These are phyloP conservation scores for Xerocomellus dryophilus DNA, from an alignment of 768 basidiomycete genomes.

Conservation along the genomic window DNA sequence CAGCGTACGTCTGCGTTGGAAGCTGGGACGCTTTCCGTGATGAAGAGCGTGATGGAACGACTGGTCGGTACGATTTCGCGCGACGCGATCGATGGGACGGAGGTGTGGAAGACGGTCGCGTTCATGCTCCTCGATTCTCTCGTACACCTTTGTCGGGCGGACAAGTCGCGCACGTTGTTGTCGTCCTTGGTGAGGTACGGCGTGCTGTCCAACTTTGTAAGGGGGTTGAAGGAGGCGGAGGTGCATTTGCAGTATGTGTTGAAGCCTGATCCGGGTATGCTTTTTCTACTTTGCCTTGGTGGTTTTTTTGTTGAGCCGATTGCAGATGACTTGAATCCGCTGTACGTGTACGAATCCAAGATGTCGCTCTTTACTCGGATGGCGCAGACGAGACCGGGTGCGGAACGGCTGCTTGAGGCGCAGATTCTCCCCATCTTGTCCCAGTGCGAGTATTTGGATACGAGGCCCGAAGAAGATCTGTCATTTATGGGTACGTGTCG, in stretches of 20 bases:
- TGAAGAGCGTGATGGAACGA: conserved; percentile 70
- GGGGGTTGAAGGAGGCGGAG: conserved; percentile 82
- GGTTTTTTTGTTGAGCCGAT: neutral
- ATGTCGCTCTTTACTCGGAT: conserved; percentile 86
- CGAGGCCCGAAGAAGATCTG: conserved; percentile 79
- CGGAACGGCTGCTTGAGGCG: conserved; percentile 78
- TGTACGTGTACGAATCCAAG: conserved; percentile 95
- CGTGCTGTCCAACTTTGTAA: conserved; percentile 76
- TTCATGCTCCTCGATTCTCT: conserved; percentile 87
- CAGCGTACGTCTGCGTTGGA: conserved; percentile 45
- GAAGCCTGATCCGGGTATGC: conserved; percentile 85
- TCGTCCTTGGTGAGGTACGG: conserved; percentile 66
- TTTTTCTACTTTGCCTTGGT: neutral
- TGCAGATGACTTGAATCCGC: conserved; percentile 80
- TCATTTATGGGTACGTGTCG: conserved; percentile 66
- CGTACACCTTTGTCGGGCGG: conserved; percentile 63
- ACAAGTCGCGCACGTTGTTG: conserved; percentile 65
- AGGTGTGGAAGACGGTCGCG: conserved; percentile 96
- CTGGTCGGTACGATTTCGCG: conserved; percentile 70
- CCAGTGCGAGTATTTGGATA: conserved; percentile 84
- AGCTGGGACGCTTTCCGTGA: conserved; percentile 56
- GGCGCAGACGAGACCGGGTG: conserved; percentile 78
- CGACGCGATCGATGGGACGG: conserved; percentile 93
- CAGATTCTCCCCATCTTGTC: conserved; percentile 72
- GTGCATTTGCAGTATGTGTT: conserved; percentile 68